Evolutionary conservation across 2,329 filamentous ascomycete genomes (phyloP), one percentile per base, ranked within the genome.

Genomic region (Sarocladiaceae sp.): DNA sequence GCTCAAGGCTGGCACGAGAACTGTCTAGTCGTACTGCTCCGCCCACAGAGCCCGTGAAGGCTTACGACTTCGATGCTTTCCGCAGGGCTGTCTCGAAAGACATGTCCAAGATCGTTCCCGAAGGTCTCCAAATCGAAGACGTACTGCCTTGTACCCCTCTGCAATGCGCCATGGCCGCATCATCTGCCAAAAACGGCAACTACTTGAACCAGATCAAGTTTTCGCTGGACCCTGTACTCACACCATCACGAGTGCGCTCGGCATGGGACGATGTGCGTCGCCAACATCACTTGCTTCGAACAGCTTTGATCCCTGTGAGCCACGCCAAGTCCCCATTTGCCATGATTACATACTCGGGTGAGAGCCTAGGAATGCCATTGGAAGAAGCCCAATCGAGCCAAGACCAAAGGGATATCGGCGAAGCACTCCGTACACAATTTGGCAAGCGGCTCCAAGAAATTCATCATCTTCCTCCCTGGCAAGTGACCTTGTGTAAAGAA

Each of bases 61-160:
- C 50, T 2, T 74, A 75, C 28, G 69, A 80, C 36, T 61, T 79
- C 15, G 48, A 59, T 0, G 53, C 31, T 2, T 81, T 82, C 51
- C 61, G 66, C 11, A 48, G 51, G 0, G 55, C 64, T 3, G 59
- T 75, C 2, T 56, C 55, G 2, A 26, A 48, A 1, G 59, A 71
- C 3, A 48, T 77, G 1, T 50, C 53, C 11, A 39, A 48, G 11
- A 58, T n/a, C 13, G 22, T 62, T 3, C 53, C 58, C 3, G 20
- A 49, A n/a, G 18, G 40, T 63, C 47, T 53, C 20, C 12, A 68
- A 0, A 57, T 90, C 1, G 77, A 87, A 56, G 70, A 75, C 1
- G 63, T 94, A 3, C 74, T 87, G 1, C 92, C 92, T 0, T 96
- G 90, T 63, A 96, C 91, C 0, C 76, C 86, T 1, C 73, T 91